These are phyloP conservation scores for Croton laevigatus DNA, from an alignment of 441 rosid species.

Conservation along the genomic window DNA sequence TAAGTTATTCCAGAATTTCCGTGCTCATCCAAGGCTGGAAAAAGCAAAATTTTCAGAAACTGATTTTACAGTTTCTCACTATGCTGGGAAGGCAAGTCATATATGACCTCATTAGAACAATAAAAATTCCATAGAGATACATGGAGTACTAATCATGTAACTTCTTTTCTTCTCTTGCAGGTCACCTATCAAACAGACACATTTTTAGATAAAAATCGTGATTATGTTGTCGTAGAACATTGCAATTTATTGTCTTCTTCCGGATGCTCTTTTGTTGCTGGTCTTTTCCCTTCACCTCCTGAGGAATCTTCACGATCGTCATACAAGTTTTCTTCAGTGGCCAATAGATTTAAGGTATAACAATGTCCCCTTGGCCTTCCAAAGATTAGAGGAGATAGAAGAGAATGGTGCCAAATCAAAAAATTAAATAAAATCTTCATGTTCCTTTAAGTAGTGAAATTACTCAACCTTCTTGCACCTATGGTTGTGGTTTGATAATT, in stretches of 20 bases:
- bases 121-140: background rate
- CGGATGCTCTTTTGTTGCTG: conserved; percentile 71
- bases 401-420: background rate
- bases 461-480: background rate
- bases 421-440: background rate
- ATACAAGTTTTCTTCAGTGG: conserved; percentile 92
- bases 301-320: conserved; percentile 86
- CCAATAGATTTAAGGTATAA: conserved; percentile 85
- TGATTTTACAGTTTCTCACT: conserved; percentile 87
- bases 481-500: background rate
- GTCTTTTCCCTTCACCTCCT: conserved; percentile 60
- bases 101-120: conserved; percentile 9
- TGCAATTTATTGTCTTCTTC: conserved; percentile 90
- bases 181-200: conserved; percentile 86
- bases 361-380: background rate
- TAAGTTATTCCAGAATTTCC: conserved; percentile 79
- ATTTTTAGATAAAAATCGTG: conserved; percentile 94
- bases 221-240: conserved; percentile 91
- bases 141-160: conserved; percentile 21
- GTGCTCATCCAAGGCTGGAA: conserved; percentile 67
- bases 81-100: conserved; percentile 94
- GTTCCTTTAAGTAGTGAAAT: conserved; percentile 3
- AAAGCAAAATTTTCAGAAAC: conserved; percentile 93
- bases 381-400: background rate
- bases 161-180: conserved; percentile 37